These are phyloP conservation scores for Kluyveromyces siamensis DNA, from an alignment of 805 yeast genomes.

Conservation along the genomic window DNA sequence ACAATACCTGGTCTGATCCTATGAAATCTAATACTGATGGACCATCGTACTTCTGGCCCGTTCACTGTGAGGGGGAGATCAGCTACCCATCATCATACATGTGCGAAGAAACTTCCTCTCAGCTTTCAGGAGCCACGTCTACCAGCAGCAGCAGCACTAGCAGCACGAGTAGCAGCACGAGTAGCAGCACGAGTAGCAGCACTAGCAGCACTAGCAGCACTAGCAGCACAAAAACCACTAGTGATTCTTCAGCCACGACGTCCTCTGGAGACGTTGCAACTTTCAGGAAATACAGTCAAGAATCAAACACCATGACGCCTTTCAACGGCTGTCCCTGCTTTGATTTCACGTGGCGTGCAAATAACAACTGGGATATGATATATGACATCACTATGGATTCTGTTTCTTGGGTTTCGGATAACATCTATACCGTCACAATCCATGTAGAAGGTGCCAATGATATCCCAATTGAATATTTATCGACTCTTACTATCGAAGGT, in stretches of 20 bases:
- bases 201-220: neutral
- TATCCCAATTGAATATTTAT: constrained; percentile 10
- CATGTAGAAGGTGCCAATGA: constrained; percentile 10
- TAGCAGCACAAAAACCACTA: too few species aligned
- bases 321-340: constrained; percentile 12
- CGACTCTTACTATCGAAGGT: constrained; percentile 9
- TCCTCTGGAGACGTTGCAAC: too few species aligned
- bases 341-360: constrained; percentile 8
- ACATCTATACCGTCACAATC: constrained; percentile 11
- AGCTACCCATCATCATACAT: too few species aligned
- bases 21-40: too few species aligned
- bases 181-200: neutral
- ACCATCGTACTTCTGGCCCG: too few species aligned
- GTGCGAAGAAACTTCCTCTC: too few species aligned
- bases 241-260: too few species aligned
- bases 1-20: constrained; percentile 3
- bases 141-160: neutral
- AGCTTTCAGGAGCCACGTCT: too few species aligned
- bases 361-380: constrained; percentile 3
- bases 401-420: constrained; percentile 7
- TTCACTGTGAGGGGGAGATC: too few species aligned
- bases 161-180: neutral
- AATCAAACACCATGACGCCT: neutral
- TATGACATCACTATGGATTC: constrained; percentile 8
- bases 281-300: too few species aligned